These are phyloP conservation scores for Ophiorrhiza pumila DNA, from an alignment of 257 asterid genomes.

Conservation along the genomic window DNA sequence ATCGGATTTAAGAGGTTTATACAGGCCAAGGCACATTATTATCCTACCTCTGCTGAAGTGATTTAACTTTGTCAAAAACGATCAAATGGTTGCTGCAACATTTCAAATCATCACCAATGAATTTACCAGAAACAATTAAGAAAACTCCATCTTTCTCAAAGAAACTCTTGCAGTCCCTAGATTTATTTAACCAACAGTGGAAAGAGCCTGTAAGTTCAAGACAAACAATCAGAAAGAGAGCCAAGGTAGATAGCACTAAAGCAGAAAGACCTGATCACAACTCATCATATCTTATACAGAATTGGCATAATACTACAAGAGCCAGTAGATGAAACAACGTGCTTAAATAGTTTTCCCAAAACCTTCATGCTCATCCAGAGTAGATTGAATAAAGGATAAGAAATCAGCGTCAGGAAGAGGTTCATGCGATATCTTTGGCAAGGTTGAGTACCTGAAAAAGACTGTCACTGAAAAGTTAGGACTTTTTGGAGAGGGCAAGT, in stretches of 20 bases:
- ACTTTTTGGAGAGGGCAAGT: background rate
- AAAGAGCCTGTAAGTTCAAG: slow-evolving; percentile 54
- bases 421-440: slow-evolving; percentile 29
- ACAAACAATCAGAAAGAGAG: slow-evolving; percentile 16
- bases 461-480: slow-evolving; percentile 57
- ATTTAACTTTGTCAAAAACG: slow-evolving; percentile 61
- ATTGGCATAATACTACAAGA: background rate
- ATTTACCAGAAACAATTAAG: slow-evolving; percentile 49
- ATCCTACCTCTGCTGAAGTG: slow-evolving; percentile 71
- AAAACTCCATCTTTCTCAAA: slow-evolving; percentile 52
- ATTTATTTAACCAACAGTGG: slow-evolving; percentile 64
- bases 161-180: slow-evolving; percentile 30
- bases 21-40: slow-evolving; percentile 1
- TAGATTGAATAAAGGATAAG: slow-evolving; percentile 49
- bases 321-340: background rate
- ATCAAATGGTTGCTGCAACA: slow-evolving; percentile 35
- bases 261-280: slow-evolving; percentile 6
- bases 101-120: slow-evolving; percentile 33
- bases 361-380: slow-evolving; percentile 64
- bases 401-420: slow-evolving; percentile 31
- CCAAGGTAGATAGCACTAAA: slow-evolving; percentile 7
- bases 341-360: slow-evolving; percentile 5
- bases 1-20: slow-evolving; percentile 19
- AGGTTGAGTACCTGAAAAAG: slow-evolving; percentile 72
- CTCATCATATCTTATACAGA: background rate